Conservation (phyloP, 2,329 filamentous ascomycete species). For the Fusarium verrucosum region DNA sequence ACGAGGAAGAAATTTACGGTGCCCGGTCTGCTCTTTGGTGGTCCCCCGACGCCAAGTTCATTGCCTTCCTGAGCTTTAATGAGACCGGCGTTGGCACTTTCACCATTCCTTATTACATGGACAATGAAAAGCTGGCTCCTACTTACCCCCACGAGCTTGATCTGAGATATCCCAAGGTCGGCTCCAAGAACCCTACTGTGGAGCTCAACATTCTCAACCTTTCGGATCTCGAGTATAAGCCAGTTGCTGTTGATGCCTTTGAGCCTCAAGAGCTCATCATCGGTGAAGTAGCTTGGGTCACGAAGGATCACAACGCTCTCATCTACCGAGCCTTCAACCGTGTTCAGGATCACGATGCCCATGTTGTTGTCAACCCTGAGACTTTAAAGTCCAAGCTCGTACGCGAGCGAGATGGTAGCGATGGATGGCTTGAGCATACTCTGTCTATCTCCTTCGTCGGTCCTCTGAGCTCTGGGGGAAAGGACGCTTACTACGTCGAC, state of each 20-base stretch:
- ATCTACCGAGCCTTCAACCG: conserved; percentile 74
- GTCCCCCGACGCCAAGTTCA: conserved; percentile 84
- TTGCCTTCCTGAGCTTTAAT: conserved; percentile 91
- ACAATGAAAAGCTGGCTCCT: conserved; percentile 64
- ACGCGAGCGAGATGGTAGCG: conserved; percentile 65
- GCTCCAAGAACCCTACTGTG: conserved; percentile 72
- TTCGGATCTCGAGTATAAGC: conserved; percentile 54
- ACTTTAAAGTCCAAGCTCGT: conserved; percentile 57
- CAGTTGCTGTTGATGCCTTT: conserved; percentile 66
- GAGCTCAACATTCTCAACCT: conserved; percentile 67
- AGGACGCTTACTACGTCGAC: conserved; percentile 68
- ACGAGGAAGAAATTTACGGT: conserved; percentile 72
- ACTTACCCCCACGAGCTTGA: conserved; percentile 70
- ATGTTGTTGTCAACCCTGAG: conserved; percentile 66
- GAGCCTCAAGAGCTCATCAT: conserved; percentile 69
- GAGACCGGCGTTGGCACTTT: conserved; percentile 75
- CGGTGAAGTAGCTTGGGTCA: conserved; percentile 74
- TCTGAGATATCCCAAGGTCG: conserved; percentile 74
- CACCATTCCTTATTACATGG: conserved; percentile 73
- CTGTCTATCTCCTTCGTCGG: conserved; percentile 66
- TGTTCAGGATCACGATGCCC: conserved; percentile 71
- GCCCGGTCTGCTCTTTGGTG: conserved; percentile 89
- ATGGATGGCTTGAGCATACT: conserved; percentile 71
- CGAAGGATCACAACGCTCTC: conserved; percentile 66
- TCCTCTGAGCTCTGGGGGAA: conserved; percentile 49